phyloP scores from a whole-genome alignment of 2,329 filamentous ascomycete genomes.

The Madurella mycetomatis region DNA sequence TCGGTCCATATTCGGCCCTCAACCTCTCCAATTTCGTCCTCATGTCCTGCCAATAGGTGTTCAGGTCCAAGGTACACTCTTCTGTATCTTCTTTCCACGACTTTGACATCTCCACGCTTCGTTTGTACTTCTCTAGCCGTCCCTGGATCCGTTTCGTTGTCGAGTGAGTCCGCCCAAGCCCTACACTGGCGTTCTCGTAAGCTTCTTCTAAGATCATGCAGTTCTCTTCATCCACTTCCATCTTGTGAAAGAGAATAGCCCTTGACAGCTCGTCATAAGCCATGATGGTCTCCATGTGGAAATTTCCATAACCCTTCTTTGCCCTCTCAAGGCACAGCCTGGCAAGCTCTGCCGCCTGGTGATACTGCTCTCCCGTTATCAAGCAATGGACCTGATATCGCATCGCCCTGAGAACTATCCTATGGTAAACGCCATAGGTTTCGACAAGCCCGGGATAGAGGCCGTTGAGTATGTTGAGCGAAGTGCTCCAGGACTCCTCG shows the following conservation, averaged over 20 bases:
- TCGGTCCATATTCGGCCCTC: neutral
- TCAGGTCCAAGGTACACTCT: no score
- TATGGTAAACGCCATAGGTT: constrained; percentile 1
- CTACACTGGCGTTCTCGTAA: neutral
- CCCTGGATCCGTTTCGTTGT: neutral
- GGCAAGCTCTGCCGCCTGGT: neutral
- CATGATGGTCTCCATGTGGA: constrained; percentile 4
- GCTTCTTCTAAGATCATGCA: neutral
- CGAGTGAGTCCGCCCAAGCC: neutral
- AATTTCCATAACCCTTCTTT: constrained; percentile 1
- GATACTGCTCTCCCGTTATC: neutral
- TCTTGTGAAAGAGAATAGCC: neutral
- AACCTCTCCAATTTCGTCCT: no score
- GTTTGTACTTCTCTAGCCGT: neutral
- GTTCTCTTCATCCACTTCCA: neutral
- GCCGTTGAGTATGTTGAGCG: neutral
- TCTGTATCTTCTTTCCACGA: no score
- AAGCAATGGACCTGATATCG: constrained; percentile 7
- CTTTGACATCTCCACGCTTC: neutral
- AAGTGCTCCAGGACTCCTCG: neutral
- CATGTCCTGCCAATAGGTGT: no score
- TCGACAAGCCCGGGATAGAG: neutral
- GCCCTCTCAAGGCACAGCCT: constrained; percentile 1
- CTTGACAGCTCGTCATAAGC: neutral
- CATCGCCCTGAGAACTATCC: neutral